Percentiles rank a stretch among this genome's conserved stretches.
Evolutionary conservation across 495 filamentous ascomycete genomes (phyloP).

Genomic region (Hypoxylon lienhwacheense): DNA sequence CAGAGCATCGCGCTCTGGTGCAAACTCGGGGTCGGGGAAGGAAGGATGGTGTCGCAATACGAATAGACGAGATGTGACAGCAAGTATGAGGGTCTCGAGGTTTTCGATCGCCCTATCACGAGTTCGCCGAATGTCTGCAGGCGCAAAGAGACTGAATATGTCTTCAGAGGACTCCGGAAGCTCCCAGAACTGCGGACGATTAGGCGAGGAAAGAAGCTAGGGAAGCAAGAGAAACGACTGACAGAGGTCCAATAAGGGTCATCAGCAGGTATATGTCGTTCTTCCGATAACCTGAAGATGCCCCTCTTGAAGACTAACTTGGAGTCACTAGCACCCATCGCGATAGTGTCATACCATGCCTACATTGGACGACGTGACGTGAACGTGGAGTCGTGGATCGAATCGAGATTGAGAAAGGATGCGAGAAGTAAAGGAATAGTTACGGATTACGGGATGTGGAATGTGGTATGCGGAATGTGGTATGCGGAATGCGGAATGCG

Average conservation of each 20-base stretch:
- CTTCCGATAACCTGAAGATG: conserved; percentile 94
- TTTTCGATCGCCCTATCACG: conserved; percentile 85
- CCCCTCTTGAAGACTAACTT: conserved; percentile 99
- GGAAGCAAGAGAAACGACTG: conserved; percentile 38
- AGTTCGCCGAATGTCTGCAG: conserved; percentile 88
- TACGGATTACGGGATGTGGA: too few relatives aligned
- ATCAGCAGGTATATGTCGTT: conserved; percentile 81
- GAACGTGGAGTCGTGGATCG: conserved; percentile 1
- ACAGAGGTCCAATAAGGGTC: conserved; percentile 94
- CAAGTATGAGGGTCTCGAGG: conserved; percentile 85
- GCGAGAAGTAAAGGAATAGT: too few relatives aligned
- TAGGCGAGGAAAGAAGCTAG: neutral
- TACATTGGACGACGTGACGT: conserved; percentile 26
- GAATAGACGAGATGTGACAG: conserved; percentile 77
- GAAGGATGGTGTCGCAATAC: conserved; percentile 83
- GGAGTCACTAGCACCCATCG: conserved; percentile 97
- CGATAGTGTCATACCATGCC: conserved; percentile 34
- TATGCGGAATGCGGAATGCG: neutral
- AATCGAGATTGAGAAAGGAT: neutral
- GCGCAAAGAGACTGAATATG: conserved; percentile 94
- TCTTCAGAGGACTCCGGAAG: conserved; percentile 95
- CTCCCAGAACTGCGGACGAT: conserved; percentile 82
- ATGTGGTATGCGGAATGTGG: neutral
- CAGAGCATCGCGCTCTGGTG: conserved; percentile 85
- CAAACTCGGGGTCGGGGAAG: conserved; percentile 84